A percentile compares a stretch with the other conserved stretches of the same genome.
Evolutionary conservation across 1,284 basidiomycete genomes (phyloP).

Genomic region (Tremellales sp.): DNA sequence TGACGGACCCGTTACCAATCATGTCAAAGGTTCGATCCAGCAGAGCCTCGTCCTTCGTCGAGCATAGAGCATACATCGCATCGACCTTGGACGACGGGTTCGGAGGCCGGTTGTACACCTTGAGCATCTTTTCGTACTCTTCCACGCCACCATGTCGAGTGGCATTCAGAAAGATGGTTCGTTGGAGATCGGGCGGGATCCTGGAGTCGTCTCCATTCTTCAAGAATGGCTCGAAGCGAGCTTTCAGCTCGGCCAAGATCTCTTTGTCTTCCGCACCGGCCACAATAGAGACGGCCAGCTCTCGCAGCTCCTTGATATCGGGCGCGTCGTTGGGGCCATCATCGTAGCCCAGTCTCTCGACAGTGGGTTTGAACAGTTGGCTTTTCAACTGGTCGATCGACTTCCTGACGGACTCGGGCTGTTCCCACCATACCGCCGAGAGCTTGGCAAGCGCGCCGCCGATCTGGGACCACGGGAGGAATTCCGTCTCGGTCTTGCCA

Average conservation of each 20-base stretch:
- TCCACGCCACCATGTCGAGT: constrained; percentile 68
- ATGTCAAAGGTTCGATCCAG: constrained; percentile 62
- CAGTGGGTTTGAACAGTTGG: constrained; percentile 75
- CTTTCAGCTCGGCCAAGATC: constrained; percentile 69
- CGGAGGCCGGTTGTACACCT: constrained; percentile 66
- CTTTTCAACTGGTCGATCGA: constrained; percentile 62
- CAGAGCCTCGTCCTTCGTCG: constrained; percentile 44
- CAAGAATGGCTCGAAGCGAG: constrained; percentile 69
- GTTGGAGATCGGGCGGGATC: constrained; percentile 73
- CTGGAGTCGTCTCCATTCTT: constrained; percentile 69
- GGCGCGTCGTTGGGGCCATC: constrained; percentile 65
- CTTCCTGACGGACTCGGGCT: constrained; percentile 59
- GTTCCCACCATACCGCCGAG: constrained; percentile 80
- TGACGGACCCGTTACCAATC: constrained; percentile 53
- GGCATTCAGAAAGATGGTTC: constrained; percentile 47
- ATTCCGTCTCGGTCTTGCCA: constrained; percentile 65
- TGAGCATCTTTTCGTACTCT: constrained; percentile 73
- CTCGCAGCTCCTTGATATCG: constrained; percentile 71
- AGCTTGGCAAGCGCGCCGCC: constrained; percentile 55
- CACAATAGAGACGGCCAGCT: constrained; percentile 66
- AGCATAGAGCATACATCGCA: constrained; percentile 56
- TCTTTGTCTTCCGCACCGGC: constrained; percentile 61
- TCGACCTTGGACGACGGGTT: constrained; percentile 67
- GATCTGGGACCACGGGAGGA: constrained; percentile 46
- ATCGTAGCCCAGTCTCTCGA: constrained; percentile 75